Conservation (phyloP, 371 early-diverging fungal species). For the Lichtheimia corymbifera region DNA sequence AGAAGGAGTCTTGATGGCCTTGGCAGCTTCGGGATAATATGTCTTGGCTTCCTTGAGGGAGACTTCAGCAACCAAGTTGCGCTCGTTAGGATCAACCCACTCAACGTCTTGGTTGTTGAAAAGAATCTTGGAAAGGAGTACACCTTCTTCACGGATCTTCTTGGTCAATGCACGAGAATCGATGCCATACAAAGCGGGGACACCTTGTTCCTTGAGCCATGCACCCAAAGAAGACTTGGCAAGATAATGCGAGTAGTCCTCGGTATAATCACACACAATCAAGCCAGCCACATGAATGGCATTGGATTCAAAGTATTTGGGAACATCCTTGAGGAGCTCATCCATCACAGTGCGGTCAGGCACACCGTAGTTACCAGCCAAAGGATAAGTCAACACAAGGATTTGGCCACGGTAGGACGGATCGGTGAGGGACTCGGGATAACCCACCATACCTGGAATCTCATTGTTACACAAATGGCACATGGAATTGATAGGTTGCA, state of each 20-base stretch:
- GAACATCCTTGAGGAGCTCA: slow-evolving; percentile 77
- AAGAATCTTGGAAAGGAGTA: slow-evolving; percentile 83
- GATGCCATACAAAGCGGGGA: slow-evolving; percentile 90
- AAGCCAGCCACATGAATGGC: slow-evolving; percentile 85
- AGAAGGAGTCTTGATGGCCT: slow-evolving; percentile 63
- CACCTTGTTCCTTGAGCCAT: slow-evolving; percentile 86
- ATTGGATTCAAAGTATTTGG: slow-evolving; percentile 85
- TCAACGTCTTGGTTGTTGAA: slow-evolving; percentile 83
- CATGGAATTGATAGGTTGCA: background rate
- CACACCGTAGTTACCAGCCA: slow-evolving; percentile 93
- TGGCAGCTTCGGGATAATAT: slow-evolving; percentile 69
- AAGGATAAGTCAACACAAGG: slow-evolving; percentile 87
- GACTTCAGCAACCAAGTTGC: slow-evolving; percentile 93
- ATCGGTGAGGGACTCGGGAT: slow-evolving; percentile 96
- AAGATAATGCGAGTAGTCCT: slow-evolving; percentile 89
- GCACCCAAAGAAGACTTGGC: slow-evolving; percentile 83
- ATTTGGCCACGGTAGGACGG: slow-evolving; percentile 96
- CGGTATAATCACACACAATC: slow-evolving; percentile 81
- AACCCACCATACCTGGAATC: slow-evolving; percentile 58
- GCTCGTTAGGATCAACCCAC: slow-evolving; percentile 91
- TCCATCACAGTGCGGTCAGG: slow-evolving; percentile 75
- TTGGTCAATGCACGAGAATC: slow-evolving; percentile 93
- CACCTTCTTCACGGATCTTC: slow-evolving; percentile 82
- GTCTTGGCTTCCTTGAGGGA: slow-evolving; percentile 78
- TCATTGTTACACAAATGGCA: slow-evolving; percentile 7